Percentiles rank a stretch among this genome's conserved stretches.
phyloP scores from a whole-genome alignment of 805 yeast genomes.

The Candida verbasci region DNA sequence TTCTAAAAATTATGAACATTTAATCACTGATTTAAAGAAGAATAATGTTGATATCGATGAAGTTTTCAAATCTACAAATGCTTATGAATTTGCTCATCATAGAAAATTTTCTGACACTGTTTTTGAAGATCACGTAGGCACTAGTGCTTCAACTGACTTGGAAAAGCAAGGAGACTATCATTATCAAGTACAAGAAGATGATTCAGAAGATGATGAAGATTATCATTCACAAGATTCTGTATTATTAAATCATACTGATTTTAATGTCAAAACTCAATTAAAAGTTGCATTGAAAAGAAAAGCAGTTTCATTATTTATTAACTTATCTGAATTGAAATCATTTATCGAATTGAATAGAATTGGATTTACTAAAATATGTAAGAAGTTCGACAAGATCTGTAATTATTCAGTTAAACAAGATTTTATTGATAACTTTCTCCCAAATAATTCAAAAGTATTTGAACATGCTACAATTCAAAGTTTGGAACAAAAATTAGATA shows the following conservation, averaged over 20 bases:
- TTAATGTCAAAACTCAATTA: slow-evolving; percentile 46
- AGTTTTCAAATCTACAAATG: slow-evolving; percentile 21
- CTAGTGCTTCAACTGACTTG: slow-evolving; percentile 7
- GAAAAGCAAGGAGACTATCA: slow-evolving; percentile 31
- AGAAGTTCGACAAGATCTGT: slow-evolving; percentile 86
- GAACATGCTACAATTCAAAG: slow-evolving; percentile 23
- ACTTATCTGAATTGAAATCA: slow-evolving; percentile 76
- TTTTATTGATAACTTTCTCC: slow-evolving; percentile 47
- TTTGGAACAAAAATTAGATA: slow-evolving; percentile 52
- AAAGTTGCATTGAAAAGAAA: slow-evolving; percentile 65
- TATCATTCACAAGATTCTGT: slow-evolving; percentile 39
- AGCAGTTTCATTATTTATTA: slow-evolving; percentile 61
- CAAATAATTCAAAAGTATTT: slow-evolving; percentile 54
- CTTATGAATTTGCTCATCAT: slow-evolving; percentile 13
- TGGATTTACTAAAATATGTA: slow-evolving; percentile 85
- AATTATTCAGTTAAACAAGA: slow-evolving; percentile 54
- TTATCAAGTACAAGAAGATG: slow-evolving; percentile 16
- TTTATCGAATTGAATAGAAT: slow-evolving; percentile 80
- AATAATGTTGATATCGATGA: slow-evolving; percentile 24
- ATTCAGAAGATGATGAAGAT: slow-evolving; percentile 23
- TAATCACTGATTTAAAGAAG: slow-evolving; percentile 43
- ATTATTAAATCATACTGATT: slow-evolving; percentile 44
- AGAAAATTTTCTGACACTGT: slow-evolving; percentile 7
- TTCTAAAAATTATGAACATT: slow-evolving; percentile 39
- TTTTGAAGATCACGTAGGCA: not conserved